Base-by-base conservation (phyloP, 192 early-diverging fungal species). In the Coemansia sp. region DNA sequence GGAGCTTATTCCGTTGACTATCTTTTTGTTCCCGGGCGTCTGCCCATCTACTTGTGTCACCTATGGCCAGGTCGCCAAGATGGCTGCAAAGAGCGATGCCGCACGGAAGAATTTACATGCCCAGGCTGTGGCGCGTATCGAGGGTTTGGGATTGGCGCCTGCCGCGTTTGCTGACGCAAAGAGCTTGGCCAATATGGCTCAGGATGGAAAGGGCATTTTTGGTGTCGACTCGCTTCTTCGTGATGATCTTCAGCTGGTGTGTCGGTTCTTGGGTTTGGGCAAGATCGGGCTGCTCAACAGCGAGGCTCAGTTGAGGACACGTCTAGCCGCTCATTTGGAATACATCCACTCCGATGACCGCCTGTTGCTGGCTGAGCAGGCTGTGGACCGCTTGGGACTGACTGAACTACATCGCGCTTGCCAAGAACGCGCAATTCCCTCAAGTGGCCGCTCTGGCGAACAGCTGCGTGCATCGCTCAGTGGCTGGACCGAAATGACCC, bases 401-500 rank as follows among this genome's bases (percentile, higher is more conserved):
- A 50, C 59, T 2, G 81, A 83, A 61, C 75, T 83, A 34, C 63
- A 67, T 16, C 53, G 70, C 34, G 73, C 76, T 29, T 83, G 80
- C 67, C 72, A 77, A 66, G 80, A 83, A 29, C 80, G 80, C 36
- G 80, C 75, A 4, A 83, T 83, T 46, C 75, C 75, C n/a, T 67
- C 75, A 11, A 64, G 72, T 4, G 65, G 42, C 41, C 45, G 57
- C 46, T 27, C 62, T 6, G 68, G 63, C 37, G 50, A 51, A 9
- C 75, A 72, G 36, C 45, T 78, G 62, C 64, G 72, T 3, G 42
- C 51, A 7, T 62, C 79, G n/a, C 68, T 81, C 64, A 16, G 14
- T 21, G 37, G 33, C n/a, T 81, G 79, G 79, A 53, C 61, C 6
- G 34, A 17, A 21, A 46, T 76, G 64, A 64, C 63, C 29, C 44